Evolutionary conservation across 768 basidiomycete genomes (phyloP), one percentile per base, ranked within the genome.

Genomic region (Pleurotus eryngii): DNA sequence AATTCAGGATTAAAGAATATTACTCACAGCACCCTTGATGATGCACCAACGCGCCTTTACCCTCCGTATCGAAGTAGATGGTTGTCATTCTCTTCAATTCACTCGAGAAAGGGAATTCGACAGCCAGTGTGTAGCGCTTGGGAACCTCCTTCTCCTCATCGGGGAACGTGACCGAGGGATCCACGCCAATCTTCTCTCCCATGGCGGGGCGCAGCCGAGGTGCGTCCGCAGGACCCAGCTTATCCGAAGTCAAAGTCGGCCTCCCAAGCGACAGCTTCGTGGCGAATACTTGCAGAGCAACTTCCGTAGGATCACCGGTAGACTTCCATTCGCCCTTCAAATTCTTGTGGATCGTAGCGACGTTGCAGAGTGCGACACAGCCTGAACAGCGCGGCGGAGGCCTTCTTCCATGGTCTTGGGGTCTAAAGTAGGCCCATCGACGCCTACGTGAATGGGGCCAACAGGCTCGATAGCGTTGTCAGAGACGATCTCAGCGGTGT

Each of bases 241-340:
- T 59, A 54, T 73, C 70, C 8, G 59, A 37, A 5, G 70, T 67
- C 12, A 76, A 61, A n/a, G 57, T 64, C 14, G 69, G 55, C 15
- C 71, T 67, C 4, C 81, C 80, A 43, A 76, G 72, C 1, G 73
- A 72, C 46, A 82, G 70, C 58, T 78, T 80, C 51, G 75, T 74
- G 1, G 81, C 80, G 56, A 82, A 80, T 18, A 81, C 80, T 61
- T 81, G 81, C 3, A 83, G 72, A 3, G 81, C 81, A 7, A 81
- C 75, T 61, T 83, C 81, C 1, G 82, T 82, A 2, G 82, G 80
- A 59, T 82, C 82, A 26, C 82, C 82, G 45, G 76, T 79, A 5
- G 79, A 71, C 56, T 71, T 73, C 75, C 75, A 75, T 59, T 79
- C 64, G 58, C 76, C 81, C 67, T 76, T 70, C 48, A 71, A 57